Evolutionary conservation across 139 green algal genomes (phyloP).

Genomic region (Pleodorina starrii): DNA sequence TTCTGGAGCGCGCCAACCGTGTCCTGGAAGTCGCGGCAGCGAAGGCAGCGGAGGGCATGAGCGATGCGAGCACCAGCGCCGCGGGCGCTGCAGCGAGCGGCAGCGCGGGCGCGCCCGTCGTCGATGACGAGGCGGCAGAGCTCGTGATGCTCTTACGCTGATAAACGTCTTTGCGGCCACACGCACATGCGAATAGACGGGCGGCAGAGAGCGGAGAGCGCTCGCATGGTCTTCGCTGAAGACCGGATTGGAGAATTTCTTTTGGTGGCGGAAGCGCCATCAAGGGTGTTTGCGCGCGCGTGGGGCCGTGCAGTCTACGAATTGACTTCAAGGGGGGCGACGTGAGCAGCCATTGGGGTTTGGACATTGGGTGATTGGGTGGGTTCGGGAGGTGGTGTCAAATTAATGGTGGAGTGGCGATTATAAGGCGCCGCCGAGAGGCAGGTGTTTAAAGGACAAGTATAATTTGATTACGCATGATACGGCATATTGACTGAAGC

Average conservation of each 20-base stretch:
- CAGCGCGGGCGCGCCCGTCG: background rate
- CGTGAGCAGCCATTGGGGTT: too few relatives aligned
- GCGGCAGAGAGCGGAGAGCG: background rate
- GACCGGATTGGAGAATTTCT: too few relatives aligned
- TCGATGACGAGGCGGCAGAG: background rate
- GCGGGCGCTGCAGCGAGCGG: background rate
- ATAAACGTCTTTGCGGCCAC: background rate
- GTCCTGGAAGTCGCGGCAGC: slow-evolving; percentile 51
- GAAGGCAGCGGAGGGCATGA: background rate
- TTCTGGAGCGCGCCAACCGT: slow-evolving; percentile 37
- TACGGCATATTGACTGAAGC: background rate
- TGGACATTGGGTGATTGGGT: too few relatives aligned
- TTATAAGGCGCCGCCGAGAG: background rate
- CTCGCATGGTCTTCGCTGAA: too few relatives aligned
- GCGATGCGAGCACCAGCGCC: background rate
- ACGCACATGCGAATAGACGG: background rate
- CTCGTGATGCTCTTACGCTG: slow-evolving; percentile 28
- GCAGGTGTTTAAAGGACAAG: background rate
- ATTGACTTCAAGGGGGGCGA: too few relatives aligned
- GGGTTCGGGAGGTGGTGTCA: too few relatives aligned
- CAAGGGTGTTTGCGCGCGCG: too few relatives aligned
- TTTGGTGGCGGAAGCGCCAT: too few relatives aligned
- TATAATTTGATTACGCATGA: background rate
- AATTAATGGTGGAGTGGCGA: background rate
- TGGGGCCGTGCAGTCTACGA: too few relatives aligned